Evolutionary conservation across 208 protist species (phyloP), one percentile per base, ranked within the genome.

Genomic region (Naegleria gruberi): DNA sequence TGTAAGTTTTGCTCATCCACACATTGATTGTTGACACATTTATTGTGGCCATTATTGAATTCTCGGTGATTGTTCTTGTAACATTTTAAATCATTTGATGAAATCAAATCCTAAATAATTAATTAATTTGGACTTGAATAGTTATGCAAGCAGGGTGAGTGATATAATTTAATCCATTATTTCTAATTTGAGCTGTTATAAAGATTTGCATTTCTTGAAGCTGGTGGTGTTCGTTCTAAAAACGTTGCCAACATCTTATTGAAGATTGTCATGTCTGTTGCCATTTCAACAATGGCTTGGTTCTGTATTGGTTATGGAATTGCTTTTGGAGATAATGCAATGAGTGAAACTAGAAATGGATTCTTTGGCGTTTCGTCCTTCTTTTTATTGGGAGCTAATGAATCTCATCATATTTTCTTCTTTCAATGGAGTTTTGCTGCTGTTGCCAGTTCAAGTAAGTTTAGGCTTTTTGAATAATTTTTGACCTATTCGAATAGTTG

Each of bases 221-320:
- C 91, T 47, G 91, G 91, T 30, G 82, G 84, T 51, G 65, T 92
- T 43, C 90, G 91, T 30, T 46, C 47, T 34, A 91, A 91, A 91
- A 92, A 92, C 86, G 90, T 92, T 26, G 89, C 90, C 10, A 92
- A 91, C 85, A 92, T 92, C 37, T 57, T 92, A 57, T 91, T 92
- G 2, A 91, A 92, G 90, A 92, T 91, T 91, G 77, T 90, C 26
- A 87, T 90, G 51, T 82, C 90, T 40, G 45, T 87, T 43, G 51
- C 89, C 44, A 90, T 92, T 40, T 82, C 90, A 34, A 91, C 91
- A 10, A 46, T 92, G 42, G 19, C 73, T 51, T 92, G 19, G 57
- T 92, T 37, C n/a, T 77, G 65, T 37, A 77, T 77, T 37, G 65
- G 65, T 37, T 77, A 77, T 77, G 65, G 65, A 37, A 12, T 77